These are phyloP conservation scores for Coniferiporia weirii DNA, from an alignment of 1,284 basidiomycete genomes.

Conservation along the genomic window DNA sequence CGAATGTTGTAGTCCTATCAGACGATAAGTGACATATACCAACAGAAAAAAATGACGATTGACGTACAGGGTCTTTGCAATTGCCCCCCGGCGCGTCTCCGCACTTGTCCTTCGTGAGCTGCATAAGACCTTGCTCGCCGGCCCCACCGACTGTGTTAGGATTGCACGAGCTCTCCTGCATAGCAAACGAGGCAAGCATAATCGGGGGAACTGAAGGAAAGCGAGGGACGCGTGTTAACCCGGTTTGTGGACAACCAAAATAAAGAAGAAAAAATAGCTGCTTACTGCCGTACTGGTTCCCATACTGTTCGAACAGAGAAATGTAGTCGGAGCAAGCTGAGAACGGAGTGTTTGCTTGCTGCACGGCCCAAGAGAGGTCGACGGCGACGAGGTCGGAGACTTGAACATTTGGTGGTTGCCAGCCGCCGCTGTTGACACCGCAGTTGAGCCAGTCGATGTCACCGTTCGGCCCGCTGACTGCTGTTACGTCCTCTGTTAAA, in stretches of 20 bases:
- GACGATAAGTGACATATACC: background rate
- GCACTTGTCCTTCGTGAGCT: slow-evolving; percentile 79
- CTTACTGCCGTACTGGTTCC: slow-evolving; percentile 43
- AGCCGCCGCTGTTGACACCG: slow-evolving; percentile 55
- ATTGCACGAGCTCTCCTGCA: slow-evolving; percentile 77
- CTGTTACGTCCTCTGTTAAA: slow-evolving; percentile 41
- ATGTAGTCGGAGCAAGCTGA: slow-evolving; percentile 54
- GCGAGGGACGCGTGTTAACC: no score
- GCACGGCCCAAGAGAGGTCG: slow-evolving; percentile 48
- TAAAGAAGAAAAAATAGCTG: no score
- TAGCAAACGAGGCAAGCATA: slow-evolving; percentile 78
- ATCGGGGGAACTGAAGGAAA: slow-evolving; percentile 50
- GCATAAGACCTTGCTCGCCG: slow-evolving; percentile 84
- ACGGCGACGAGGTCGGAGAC: slow-evolving; percentile 49
- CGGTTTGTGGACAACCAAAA: no score
- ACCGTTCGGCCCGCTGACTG: slow-evolving; percentile 66
- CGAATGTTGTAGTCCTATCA: slow-evolving; percentile 63
- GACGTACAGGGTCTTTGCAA: slow-evolving; percentile 59
- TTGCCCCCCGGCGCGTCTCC: slow-evolving; percentile 54
- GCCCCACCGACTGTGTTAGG: slow-evolving; percentile 65
- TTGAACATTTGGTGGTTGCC: slow-evolving; percentile 56
- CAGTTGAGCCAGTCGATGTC: slow-evolving; percentile 76
- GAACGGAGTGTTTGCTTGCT: slow-evolving; percentile 52
- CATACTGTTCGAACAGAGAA: slow-evolving; percentile 59
- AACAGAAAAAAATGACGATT: slow-evolving; percentile 1